Conservation (phyloP, 1,139 yeast species). For the Kodamaea ohmeri region DNA sequence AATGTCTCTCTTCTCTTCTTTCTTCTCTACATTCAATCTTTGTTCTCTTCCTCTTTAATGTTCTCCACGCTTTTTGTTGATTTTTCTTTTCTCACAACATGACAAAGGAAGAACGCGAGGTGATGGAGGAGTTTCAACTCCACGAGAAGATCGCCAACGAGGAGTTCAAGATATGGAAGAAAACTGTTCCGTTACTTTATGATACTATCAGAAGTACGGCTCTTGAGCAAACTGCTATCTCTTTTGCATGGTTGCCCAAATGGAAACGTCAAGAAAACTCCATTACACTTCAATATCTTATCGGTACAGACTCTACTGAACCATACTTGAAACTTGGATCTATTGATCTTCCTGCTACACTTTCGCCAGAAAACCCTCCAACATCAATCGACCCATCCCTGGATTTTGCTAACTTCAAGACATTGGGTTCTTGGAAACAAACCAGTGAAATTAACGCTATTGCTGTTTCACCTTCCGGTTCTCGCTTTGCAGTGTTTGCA, state of each 20-base stretch:
- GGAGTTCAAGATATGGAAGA: constrained; percentile 93
- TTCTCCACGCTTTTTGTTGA: no score
- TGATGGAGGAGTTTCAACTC: constrained; percentile 44
- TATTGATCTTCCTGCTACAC: constrained; percentile 50
- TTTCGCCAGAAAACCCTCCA: constrained; percentile 30
- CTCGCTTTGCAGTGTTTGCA: constrained; percentile 48
- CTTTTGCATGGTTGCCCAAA: constrained; percentile 50
- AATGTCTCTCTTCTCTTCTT: not conserved
- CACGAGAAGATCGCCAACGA: constrained; percentile 54
- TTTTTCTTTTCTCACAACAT: constrained; percentile 7
- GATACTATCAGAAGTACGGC: constrained; percentile 72
- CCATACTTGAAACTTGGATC: constrained; percentile 44
- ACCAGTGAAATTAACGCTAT: constrained; percentile 53
- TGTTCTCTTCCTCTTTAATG: not conserved
- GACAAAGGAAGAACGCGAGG: constrained; percentile 31
- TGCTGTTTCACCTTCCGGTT: constrained; percentile 35
- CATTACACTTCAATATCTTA: constrained; percentile 40
- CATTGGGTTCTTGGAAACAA: constrained; percentile 48
- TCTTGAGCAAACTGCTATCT: constrained; percentile 57
- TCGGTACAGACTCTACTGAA: constrained; percentile 49
- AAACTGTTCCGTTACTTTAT: constrained; percentile 86
- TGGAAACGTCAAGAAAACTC: constrained; percentile 32
- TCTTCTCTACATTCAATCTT: not conserved
- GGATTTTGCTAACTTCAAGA: constrained; percentile 31
- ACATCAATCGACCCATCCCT: constrained; percentile 22